Evolutionary conservation across 331 rosid species (phyloP), one percentile per base, ranked within the genome.

Genomic region (Erythrophleum ivorense): DNA sequence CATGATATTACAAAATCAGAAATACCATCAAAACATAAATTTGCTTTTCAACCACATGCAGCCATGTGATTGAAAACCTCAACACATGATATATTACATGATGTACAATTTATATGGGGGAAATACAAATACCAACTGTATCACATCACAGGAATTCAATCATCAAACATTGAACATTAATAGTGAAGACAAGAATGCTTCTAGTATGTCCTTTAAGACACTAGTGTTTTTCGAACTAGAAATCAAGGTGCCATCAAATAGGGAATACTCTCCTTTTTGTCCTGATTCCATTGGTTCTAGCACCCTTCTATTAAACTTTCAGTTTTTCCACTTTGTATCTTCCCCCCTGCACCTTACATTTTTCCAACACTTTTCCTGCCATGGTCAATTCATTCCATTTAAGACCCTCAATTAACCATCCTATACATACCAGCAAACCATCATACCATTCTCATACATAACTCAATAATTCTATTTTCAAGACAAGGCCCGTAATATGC

Each of bases 301-400:
- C 24, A 57, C 24, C 50, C 62, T 18, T 77, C 12, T 2, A 19
- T 36, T 29, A 24, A 48, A 33, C 12, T 60, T 16, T 63, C 15
- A 49, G 6, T 16, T 64, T 41, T 64, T n/a, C 19, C 73, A 62
- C 60, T 15, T 48, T 48, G 60, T 46, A 60, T 41, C 80, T 76
- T 60, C 16, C 7, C 38, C 6, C 36, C 65, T 66, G 68, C 76
- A 7, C 46, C 69, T 43, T 34, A 3, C 62, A 63, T 15, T 53
- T 38, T 38, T 53, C 57, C 57, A 67, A 29, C 14, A 48, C 1
- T 50, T 60, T 41, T 36, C 68, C 68, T 2, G 14, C 48, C 68
- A 21, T 40, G 67, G 67, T 55, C 65, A 73, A 63, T 49, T 52
- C 69, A 60, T 62, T 73, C 78, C 57, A 78, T 69, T 16, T 57